phyloP scores from a whole-genome alignment of 108 stramenopile genomes.

The Fragilariopsis cylindrus region DNA sequence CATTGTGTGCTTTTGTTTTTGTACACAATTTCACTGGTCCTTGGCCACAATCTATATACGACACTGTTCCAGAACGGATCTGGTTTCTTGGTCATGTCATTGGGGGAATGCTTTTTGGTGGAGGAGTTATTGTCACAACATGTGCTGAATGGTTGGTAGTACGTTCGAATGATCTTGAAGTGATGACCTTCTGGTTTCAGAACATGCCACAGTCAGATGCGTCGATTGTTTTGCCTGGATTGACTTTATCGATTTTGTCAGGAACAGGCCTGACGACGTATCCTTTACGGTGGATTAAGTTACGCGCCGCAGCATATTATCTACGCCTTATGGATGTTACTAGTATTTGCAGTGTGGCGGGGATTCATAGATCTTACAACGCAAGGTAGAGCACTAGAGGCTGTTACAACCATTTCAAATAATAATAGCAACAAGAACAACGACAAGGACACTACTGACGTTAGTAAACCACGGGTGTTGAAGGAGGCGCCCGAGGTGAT shows the following conservation, averaged over 20 bases:
- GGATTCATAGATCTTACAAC: constrained; percentile 63
- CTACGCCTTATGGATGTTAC: constrained; percentile 52
- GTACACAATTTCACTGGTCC: constrained; percentile 56
- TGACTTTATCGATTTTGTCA: constrained; percentile 53
- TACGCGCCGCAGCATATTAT: constrained; percentile 58
- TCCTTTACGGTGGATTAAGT: constrained; percentile 54
- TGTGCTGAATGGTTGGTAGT: constrained; percentile 51
- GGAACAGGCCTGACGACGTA: constrained; percentile 55
- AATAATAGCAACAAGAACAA: neutral
- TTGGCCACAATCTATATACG: constrained; percentile 47
- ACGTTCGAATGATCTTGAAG: constrained; percentile 39
- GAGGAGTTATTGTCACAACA: constrained; percentile 44
- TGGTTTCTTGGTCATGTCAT: constrained; percentile 57
- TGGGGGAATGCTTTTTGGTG: constrained; percentile 63
- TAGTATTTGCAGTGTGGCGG: constrained; percentile 58
- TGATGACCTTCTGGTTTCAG: constrained; percentile 64
- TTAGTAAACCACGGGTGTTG: constrained; percentile 16
- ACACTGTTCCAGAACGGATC: constrained; percentile 41
- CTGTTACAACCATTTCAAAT: constrained; percentile 25
- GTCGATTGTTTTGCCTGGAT: constrained; percentile 57
- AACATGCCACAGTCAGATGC: constrained; percentile 52
- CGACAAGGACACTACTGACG: constrained; percentile 31
- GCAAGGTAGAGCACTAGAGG: constrained; percentile 44
- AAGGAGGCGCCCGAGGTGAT: constrained; percentile 49
- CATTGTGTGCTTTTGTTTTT: constrained; percentile 51